Evolutionary conservation across 441 rosid species (phyloP).

Genomic region (Euphorbia schlechtendalii): DNA sequence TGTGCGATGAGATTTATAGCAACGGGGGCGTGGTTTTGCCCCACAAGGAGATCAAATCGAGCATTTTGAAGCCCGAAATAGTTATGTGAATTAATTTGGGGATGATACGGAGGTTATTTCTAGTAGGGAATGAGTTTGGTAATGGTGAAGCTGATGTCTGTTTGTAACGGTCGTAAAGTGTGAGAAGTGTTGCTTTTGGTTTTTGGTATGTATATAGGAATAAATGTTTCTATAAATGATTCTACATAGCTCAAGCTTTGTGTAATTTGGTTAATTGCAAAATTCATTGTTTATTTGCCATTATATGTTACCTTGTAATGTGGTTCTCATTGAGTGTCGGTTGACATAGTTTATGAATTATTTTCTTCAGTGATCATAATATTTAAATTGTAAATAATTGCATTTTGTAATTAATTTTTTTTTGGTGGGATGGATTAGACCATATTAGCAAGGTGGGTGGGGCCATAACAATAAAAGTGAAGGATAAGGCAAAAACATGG

Average conservation of each 20-base stretch:
- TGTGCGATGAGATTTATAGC: conserved; percentile 83
- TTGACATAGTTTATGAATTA: neutral
- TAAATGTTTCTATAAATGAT: conserved; percentile 16
- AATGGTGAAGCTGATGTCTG: conserved; percentile 11
- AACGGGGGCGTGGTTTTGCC: conserved; percentile 93
- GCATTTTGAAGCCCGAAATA: conserved; percentile 94
- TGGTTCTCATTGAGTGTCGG: conserved; percentile 14
- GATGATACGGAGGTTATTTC: neutral
- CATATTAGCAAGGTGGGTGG: no score
- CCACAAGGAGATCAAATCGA: conserved; percentile 87
- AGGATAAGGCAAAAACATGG: neutral
- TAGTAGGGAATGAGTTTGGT: conserved; percentile 12
- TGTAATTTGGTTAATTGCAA: conserved; percentile 15
- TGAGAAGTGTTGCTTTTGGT: conserved; percentile 18
- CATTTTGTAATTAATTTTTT: neutral
- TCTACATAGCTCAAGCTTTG: conserved; percentile 4
- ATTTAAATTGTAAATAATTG: neutral
- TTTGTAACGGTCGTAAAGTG: conserved; percentile 15
- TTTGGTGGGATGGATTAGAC: no score
- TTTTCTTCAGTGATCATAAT: neutral
- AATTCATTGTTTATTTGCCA: conserved; percentile 9
- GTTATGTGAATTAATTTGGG: conserved; percentile 52
- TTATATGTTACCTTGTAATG: neutral
- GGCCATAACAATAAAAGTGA: no score
- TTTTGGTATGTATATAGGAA: conserved; percentile 21